Conservation (phyloP, 208 protist genomes). For the Naegleria lovaniensis region DNA sequence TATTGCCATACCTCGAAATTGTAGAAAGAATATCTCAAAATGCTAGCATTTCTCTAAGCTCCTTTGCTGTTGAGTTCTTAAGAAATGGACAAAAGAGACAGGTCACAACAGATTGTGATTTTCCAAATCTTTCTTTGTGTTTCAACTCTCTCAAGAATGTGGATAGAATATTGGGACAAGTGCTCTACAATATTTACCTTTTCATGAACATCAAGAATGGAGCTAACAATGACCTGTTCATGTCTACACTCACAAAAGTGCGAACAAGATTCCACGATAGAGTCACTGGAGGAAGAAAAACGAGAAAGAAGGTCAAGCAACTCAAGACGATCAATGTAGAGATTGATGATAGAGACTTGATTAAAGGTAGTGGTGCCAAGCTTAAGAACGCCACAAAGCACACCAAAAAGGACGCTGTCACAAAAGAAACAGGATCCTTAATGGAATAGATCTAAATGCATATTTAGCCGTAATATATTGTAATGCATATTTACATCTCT, state of each 20-base stretch:
- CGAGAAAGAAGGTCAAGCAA: not conserved
- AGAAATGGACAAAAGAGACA: not conserved
- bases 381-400: not conserved
- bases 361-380: not conserved
- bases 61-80: not conserved
- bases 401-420: not conserved
- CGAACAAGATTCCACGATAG: not conserved
- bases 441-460: not conserved
- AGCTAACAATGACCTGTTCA: not conserved
- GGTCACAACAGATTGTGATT: not conserved
- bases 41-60: not conserved
- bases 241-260: not conserved
- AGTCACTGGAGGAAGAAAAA: not conserved
- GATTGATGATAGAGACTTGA: not conserved
- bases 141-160: not conserved
- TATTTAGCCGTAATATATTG: too few relatives aligned
- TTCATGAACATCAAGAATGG: not conserved
- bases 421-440: not conserved
- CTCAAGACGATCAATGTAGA: not conserved
- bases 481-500: not conserved
- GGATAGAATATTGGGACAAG: not conserved
- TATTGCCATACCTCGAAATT: not conserved
- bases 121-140: not conserved
- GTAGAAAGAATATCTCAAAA: not conserved
- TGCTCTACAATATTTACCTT: not conserved